These are phyloP conservation scores for Clausena lansium DNA, from an alignment of 345 rosid genomes.

Conservation along the genomic window DNA sequence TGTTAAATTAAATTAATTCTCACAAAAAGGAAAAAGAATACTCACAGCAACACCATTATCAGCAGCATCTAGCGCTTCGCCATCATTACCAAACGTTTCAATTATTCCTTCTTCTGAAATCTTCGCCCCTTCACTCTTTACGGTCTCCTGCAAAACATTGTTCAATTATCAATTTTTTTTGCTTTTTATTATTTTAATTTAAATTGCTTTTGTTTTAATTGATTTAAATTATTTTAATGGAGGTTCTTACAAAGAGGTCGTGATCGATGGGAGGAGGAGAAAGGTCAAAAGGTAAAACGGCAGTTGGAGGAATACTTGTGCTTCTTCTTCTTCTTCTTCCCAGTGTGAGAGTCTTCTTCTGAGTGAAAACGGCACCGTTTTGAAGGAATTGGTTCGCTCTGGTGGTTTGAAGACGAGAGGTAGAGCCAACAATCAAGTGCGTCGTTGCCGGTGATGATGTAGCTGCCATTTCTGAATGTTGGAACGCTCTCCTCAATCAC, in stretches of 20 bases:
- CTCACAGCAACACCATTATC: conserved; percentile 64
- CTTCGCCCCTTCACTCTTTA: conserved; percentile 54
- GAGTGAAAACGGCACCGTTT: background rate
- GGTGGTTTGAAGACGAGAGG: conserved; percentile 22
- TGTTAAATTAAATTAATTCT: background rate
- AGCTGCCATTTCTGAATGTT: conserved; percentile 27
- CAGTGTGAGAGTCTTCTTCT: conserved; percentile 21
- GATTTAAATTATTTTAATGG: background rate
- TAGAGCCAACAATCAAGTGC: conserved; percentile 15
- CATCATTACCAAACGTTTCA: conserved; percentile 77
- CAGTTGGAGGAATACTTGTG: conserved; percentile 23
- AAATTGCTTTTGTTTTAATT: background rate
- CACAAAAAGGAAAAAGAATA: background rate
- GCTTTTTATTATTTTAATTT: background rate
- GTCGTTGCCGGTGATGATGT: conserved; percentile 11
- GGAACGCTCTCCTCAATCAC: background rate
- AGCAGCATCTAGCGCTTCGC: conserved; percentile 78
- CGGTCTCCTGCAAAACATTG: conserved; percentile 44
- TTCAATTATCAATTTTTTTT: too few species aligned
- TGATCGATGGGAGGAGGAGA: conserved; percentile 91
- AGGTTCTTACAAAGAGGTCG: conserved; percentile 54
- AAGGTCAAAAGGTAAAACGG: conserved; percentile 59
- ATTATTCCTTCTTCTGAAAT: conserved; percentile 75
- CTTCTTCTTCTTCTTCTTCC: background rate
- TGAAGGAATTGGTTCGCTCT: conserved; percentile 14